Evolutionary conservation across 257 asterid genomes (phyloP).

Genomic region (Orobanche coerulescens): DNA sequence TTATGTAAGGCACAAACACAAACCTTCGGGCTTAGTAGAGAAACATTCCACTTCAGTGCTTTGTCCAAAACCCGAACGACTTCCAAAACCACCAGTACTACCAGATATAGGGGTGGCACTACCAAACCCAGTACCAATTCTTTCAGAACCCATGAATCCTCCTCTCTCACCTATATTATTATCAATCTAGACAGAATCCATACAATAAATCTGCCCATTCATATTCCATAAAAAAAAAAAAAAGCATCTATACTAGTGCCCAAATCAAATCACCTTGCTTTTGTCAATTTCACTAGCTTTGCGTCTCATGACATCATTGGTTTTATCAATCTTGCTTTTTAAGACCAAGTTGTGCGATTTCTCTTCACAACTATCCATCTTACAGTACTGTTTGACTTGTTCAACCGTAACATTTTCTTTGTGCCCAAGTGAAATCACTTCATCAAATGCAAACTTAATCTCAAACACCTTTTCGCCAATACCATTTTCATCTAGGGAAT

Average conservation of each 20-base stretch:
- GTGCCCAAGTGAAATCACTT: constrained; percentile 84
- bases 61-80: constrained; percentile 53
- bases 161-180: constrained; percentile 69
- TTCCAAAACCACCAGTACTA: constrained; percentile 56
- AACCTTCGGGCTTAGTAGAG: constrained; percentile 67
- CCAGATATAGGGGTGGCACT: constrained; percentile 48
- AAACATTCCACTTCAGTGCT: constrained; percentile 60
- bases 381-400: constrained; percentile 94
- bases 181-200: constrained; percentile 47
- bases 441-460: constrained; percentile 87
- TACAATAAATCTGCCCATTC: constrained; percentile 9
- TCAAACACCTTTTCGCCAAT: constrained; percentile 78
- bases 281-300: constrained; percentile 94
- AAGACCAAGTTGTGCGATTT: constrained; percentile 72
- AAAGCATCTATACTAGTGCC: constrained; percentile 8
- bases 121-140: constrained; percentile 66
- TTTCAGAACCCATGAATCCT: constrained; percentile 68
- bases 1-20: constrained; percentile 11
- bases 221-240: constrained; percentile 19
- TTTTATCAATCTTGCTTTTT: constrained; percentile 82
- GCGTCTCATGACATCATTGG: constrained; percentile 82
- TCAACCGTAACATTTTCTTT: constrained; percentile 83
- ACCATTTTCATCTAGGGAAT: constrained; percentile 88
- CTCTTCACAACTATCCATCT: constrained; percentile 97
- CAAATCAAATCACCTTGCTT: constrained; percentile 56